phyloP scores from a whole-genome alignment of 192 early-diverging fungal genomes.

The Chytriomyces hyalinus region DNA sequence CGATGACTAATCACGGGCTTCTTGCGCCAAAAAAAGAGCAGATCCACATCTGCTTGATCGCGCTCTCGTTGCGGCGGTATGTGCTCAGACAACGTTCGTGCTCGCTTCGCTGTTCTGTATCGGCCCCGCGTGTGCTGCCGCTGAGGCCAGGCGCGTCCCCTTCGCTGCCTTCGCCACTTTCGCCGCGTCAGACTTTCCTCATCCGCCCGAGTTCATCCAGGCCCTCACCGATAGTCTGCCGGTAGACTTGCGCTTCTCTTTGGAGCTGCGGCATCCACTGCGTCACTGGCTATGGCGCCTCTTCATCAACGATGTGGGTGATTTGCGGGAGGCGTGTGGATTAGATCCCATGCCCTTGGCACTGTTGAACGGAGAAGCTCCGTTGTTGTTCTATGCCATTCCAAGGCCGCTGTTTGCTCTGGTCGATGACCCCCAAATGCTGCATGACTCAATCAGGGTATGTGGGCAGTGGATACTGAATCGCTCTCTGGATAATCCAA shows the following conservation, averaged over 20 bases:
- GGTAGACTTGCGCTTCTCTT: neutral
- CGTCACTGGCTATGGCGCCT: constrained; percentile 9
- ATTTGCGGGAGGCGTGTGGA: neutral
- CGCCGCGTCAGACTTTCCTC: constrained; percentile 11
- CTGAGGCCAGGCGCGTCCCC: neutral
- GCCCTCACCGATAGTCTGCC: neutral
- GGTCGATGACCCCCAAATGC: neutral
- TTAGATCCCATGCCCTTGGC: neutral
- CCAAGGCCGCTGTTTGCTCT: neutral
- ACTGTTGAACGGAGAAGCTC: neutral
- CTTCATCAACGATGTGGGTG: constrained; percentile 3
- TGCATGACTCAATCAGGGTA: neutral
- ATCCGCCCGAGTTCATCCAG: neutral
- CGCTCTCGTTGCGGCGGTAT: neutral
- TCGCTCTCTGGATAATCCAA: neutral
- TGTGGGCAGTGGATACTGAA: neutral
- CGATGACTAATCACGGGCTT: neutral
- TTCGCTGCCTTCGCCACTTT: neutral
- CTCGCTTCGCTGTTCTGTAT: constrained; percentile 3
- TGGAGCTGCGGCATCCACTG: neutral
- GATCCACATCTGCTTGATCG: neutral
- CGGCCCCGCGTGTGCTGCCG: constrained; percentile 1
- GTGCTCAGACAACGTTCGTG: neutral
- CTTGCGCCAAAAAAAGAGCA: neutral
- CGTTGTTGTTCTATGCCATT: constrained; percentile 1